Conservation (phyloP, 2,329 filamentous ascomycete genomes). For the Simplicillium sp. region DNA sequence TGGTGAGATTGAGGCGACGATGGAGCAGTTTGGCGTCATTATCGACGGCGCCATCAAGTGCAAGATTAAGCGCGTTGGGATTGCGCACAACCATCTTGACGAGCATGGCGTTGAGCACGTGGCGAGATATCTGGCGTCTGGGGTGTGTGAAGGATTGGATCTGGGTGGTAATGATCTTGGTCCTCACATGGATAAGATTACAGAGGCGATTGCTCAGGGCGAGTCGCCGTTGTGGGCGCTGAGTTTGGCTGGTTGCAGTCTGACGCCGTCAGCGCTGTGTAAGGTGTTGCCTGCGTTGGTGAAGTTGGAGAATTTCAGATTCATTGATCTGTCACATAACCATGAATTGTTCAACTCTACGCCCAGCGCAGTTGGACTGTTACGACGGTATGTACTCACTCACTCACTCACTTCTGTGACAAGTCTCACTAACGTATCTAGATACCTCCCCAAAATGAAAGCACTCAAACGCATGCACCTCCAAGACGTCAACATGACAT, state of each 20-base stretch:
- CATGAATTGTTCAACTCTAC: slow-evolving; percentile 64
- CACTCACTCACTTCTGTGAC: no score
- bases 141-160: slow-evolving; percentile 79
- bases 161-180: slow-evolving; percentile 72
- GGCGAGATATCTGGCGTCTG: slow-evolving; percentile 63
- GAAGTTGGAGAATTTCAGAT: slow-evolving; percentile 64
- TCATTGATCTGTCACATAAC: slow-evolving; percentile 90
- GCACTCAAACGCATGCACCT: slow-evolving; percentile 79
- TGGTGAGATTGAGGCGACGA: slow-evolving; percentile 65
- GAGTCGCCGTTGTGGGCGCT: slow-evolving; percentile 62
- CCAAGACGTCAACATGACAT: slow-evolving; percentile 70
- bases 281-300: slow-evolving; percentile 66
- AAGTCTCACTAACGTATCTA: slow-evolving; percentile 15
- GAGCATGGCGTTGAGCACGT: slow-evolving; percentile 67
- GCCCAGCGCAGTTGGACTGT: slow-evolving; percentile 62
- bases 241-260: slow-evolving; percentile 76
- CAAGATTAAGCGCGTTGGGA: slow-evolving; percentile 67
- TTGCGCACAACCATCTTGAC: slow-evolving; percentile 75
- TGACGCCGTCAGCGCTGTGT: slow-evolving; percentile 63
- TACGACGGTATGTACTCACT: slow-evolving; percentile 55
- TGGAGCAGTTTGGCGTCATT: slow-evolving; percentile 62
- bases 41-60: slow-evolving; percentile 76
- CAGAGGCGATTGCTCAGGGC: slow-evolving; percentile 39
- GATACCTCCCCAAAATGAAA: slow-evolving; percentile 69
- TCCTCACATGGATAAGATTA: slow-evolving; percentile 44